phyloP scores from a whole-genome alignment of 495 filamentous ascomycete genomes.

The Trypethelium eluteriae region DNA sequence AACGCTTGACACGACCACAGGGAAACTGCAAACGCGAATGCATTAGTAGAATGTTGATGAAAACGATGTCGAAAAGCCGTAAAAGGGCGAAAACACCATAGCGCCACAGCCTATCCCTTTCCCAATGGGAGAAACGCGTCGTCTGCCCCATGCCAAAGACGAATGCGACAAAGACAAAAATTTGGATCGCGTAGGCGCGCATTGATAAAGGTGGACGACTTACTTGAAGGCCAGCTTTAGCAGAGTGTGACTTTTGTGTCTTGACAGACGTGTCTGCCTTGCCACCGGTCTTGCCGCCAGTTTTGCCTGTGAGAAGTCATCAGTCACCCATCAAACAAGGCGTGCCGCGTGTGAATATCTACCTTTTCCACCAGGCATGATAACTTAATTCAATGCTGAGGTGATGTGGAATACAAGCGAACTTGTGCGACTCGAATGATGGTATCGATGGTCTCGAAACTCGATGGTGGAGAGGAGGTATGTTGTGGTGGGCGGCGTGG shows the following conservation, averaged over 20 bases:
- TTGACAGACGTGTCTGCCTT: conserved; percentile 59
- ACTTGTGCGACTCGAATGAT: neutral
- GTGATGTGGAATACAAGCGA: neutral
- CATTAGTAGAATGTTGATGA: neutral
- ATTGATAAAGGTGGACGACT: conserved; percentile 37
- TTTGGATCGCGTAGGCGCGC: conserved; percentile 19
- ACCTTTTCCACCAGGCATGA: conserved; percentile 40
- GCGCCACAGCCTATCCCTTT: neutral
- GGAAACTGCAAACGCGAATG: conserved; percentile 61
- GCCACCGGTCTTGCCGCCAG: conserved; percentile 77
- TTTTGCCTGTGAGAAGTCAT: conserved; percentile 55
- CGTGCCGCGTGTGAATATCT: conserved; percentile 16
- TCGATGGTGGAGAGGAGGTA: neutral
- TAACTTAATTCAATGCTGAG: neutral
- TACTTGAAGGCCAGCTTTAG: conserved; percentile 97
- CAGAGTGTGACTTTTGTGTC: conserved; percentile 95
- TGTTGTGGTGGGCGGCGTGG: conserved; percentile 17
- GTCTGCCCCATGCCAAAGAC: neutral
- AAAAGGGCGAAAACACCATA: too few relatives aligned
- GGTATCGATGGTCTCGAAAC: neutral
- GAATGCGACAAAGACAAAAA: neutral
- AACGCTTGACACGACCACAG: conserved; percentile 98
- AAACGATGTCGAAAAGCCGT: neutral
- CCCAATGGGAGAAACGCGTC: neutral
- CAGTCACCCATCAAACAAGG: conserved; percentile 16